Base-by-base conservation (phyloP, 192 early-diverging fungal species). In the Podila verticillata region DNA sequence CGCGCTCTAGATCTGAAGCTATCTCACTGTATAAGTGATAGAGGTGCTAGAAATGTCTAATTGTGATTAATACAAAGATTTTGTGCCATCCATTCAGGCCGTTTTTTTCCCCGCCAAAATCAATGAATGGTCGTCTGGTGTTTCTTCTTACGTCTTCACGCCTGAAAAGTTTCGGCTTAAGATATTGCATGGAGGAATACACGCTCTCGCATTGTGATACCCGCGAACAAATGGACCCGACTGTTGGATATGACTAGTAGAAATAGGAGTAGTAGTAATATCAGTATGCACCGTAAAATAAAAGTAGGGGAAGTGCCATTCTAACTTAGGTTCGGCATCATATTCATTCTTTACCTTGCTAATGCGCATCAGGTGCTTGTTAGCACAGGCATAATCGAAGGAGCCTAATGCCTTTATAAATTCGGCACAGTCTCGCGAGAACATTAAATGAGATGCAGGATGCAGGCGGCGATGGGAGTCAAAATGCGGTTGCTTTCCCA, bases 311-410 rank as follows among this genome's bases (percentile, higher is more conserved):
- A 28, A 32, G n/a, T n/a, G n/a, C 28, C 32, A 24, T 19, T 70
- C 24, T 29, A 19, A 54, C 20, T 7, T 26, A 7, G 9, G 24
- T 6, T 3, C 22, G 24, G 20, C 51, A 54, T 26, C 22, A 60
- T 2, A 29, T 12, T 19, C 58, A 9, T 60, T 60, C 30, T 32
- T 28, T 72, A 86, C 85, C 67, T 84, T 84, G 39, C 54, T 64
- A 29, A 87, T 70, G 34, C 73, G 68, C 35, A 78, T 44, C 7
- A 78, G 61, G 15, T 84, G 73, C 65, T 85, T 87, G 58, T 81
- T 84, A 15, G 86, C 81, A 15, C 84, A 81, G 35, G 59, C 67
- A 81, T 85, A 87, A 63, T 87, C 86, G 65, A 87, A 87, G 5
- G 86, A 75, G 26, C 86, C 86, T 22, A 87, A 31, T 30, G 86